Percentiles rank a stretch among this genome's conserved stretches.
These are phyloP conservation scores for Gossypium ekmanianum DNA, from an alignment of 345 rosid genomes.

Conservation along the genomic window DNA sequence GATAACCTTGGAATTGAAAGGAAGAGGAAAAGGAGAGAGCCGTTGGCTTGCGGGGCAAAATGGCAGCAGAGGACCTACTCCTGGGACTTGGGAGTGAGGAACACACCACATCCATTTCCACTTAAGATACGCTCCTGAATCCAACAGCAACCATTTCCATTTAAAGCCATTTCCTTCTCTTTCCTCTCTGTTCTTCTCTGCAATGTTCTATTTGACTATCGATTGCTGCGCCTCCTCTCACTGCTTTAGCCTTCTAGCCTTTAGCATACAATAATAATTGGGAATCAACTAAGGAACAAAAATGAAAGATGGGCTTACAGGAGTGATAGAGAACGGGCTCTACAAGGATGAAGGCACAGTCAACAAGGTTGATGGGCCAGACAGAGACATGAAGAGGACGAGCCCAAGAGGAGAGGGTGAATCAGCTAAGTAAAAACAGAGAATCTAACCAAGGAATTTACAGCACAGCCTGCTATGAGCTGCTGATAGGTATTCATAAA, in stretches of 20 bases:
- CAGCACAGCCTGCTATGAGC: no score
- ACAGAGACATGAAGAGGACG: no score
- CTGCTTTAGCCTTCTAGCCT: neutral
- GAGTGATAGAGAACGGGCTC: no score
- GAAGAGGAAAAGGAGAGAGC: conserved; percentile 39
- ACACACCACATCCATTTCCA: neutral
- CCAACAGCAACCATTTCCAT: neutral
- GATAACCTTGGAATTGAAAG: neutral
- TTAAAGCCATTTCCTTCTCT: conserved; percentile 7
- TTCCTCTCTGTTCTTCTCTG: neutral
- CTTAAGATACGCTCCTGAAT: conserved; percentile 3
- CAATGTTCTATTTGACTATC: neutral
- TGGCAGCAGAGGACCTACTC: conserved; percentile 2
- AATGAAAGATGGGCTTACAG: no score
- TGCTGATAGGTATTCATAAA: no score
- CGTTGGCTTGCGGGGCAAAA: conserved; percentile 21
- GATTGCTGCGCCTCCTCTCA: neutral
- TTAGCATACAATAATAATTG: no score
- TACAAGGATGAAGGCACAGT: no score
- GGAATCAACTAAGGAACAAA: no score
- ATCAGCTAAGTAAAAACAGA: no score
- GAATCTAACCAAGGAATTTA: no score
- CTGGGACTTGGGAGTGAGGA: conserved; percentile 19
- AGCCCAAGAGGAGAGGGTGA: no score
- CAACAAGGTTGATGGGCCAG: no score